Conservation (phyloP, 495 filamentous ascomycete species). For the Platismatia glauca region DNA sequence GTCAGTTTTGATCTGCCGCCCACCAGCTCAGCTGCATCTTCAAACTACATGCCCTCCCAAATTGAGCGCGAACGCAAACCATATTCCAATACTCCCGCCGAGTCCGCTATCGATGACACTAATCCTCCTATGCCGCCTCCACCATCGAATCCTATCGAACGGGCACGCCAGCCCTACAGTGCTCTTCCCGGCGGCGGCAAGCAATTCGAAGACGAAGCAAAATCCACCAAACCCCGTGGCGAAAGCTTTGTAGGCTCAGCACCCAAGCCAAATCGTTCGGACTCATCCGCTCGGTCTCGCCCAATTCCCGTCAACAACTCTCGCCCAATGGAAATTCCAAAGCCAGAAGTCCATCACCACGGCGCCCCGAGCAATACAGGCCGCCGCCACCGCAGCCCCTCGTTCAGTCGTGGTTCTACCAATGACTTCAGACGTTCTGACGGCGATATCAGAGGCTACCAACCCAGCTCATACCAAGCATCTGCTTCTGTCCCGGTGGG, state of each 20-base stretch:
- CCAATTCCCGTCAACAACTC: conserved; percentile 10
- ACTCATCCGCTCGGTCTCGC: conserved; percentile 17
- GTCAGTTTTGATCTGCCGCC: conserved; percentile 21
- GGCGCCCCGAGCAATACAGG: conserved; percentile 16
- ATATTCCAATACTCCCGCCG: conserved; percentile 33
- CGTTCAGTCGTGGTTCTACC: conserved; percentile 18
- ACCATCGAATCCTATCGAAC: conserved; percentile 38
- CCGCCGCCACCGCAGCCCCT: conserved; percentile 24
- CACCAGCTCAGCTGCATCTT: conserved; percentile 20
- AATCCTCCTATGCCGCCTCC: conserved; percentile 32
- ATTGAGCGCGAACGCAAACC: conserved; percentile 46
- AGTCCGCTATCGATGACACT: conserved; percentile 39
- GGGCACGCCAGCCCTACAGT: conserved; percentile 53
- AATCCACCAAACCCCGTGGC: conserved; percentile 16
- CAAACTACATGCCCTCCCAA: conserved; percentile 24
- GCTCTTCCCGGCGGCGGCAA: conserved; percentile 50
- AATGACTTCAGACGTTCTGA: conserved; percentile 24
- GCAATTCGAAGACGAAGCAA: conserved; percentile 37
- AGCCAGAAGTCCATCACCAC: conserved; percentile 22
- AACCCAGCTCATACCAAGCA: conserved; percentile 14
- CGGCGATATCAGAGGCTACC: conserved; percentile 18
- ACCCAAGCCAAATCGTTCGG: conserved; percentile 15
- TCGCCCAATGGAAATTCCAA: conserved; percentile 20
- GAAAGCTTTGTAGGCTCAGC: conserved; percentile 15
- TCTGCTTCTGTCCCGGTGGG: conserved; percentile 16